Evolutionary conservation across 2,329 filamentous ascomycete genomes (phyloP), one percentile per base, ranked within the genome.

Genomic region (Aspergillus ruber): DNA sequence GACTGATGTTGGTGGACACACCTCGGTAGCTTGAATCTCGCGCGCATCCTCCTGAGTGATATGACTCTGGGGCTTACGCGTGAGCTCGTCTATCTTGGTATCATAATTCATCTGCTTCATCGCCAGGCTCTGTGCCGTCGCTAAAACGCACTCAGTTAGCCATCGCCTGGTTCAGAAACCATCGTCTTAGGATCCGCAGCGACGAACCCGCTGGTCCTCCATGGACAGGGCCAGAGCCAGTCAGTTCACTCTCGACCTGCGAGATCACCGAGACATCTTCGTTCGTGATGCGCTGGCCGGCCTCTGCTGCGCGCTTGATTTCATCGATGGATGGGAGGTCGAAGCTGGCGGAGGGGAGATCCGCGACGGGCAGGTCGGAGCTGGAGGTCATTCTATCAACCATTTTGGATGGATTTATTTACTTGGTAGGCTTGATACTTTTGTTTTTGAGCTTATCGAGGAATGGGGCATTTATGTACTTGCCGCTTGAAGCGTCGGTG

Each of bases 101-200:
- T 68, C 61, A 15, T 66, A 66, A 20, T 64, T 65, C 56, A 61
- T 65, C 46, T 66, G 63, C 35, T 56, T 51, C 54, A 64, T 65
- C 0, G 59, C 60, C 17, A 66, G 52, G 38, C 61, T 61, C 15
- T 67, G 64, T 0, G 63, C 65, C 9, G 60, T 66, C 8, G 63
- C 65, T 67, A 15, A 10, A 7, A 6, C 20, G 3, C 10, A 18
- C 9, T 10, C n/a, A 38, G 9, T 4, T n/a, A 15, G 3, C 23
- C 4, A 46, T 50, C 27, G 21, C 17, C 18, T 15, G 3, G 18
- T 38, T 6, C 9, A 6, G 36, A 7, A 25, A 35, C 18, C 8
- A 40, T n/a, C 20, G 12, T 5, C n/a, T 39, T 17, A n/a, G 39
- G 13, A 42, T 15, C 9, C 9, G 9, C 8, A 18, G 33, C 10